These are phyloP conservation scores for Hypoxylon sp. DNA, from an alignment of 2,329 filamentous ascomycete species.

Conservation along the genomic window DNA sequence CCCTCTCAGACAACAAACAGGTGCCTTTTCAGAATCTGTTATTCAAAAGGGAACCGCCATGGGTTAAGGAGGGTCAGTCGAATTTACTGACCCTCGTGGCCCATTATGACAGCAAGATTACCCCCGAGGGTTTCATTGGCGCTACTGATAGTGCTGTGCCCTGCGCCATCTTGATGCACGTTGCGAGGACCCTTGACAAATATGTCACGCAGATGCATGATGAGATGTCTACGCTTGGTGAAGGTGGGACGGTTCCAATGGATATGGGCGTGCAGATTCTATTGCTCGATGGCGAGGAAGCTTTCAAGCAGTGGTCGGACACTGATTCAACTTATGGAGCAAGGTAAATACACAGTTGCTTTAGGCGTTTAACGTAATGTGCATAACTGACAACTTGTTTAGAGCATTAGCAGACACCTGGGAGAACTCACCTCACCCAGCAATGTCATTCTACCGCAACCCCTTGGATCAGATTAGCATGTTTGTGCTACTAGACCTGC, in stretches of 20 bases:
- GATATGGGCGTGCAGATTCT: slow-evolving; percentile 84
- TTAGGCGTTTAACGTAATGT: background rate
- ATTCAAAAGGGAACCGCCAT: slow-evolving; percentile 83
- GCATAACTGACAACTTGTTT: slow-evolving; percentile 12
- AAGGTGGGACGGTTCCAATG: slow-evolving; percentile 69
- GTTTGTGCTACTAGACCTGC: slow-evolving; percentile 82
- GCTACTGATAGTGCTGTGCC: slow-evolving; percentile 88
- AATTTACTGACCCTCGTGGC: slow-evolving; percentile 83
- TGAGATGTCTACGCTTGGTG: slow-evolving; percentile 73
- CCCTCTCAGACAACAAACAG: slow-evolving; percentile 71
- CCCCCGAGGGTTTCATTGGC: slow-evolving; percentile 82
- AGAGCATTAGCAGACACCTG: slow-evolving; percentile 79
- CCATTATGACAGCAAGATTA: slow-evolving; percentile 85
- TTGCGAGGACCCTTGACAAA: slow-evolving; percentile 78
- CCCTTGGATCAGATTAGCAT: slow-evolving; percentile 80
- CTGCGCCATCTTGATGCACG: slow-evolving; percentile 87
- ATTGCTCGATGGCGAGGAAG: slow-evolving; percentile 86
- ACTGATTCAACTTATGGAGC: slow-evolving; percentile 84
- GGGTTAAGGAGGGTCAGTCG: slow-evolving; percentile 77
- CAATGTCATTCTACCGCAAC: slow-evolving; percentile 77
- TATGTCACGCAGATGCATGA: slow-evolving; percentile 82
- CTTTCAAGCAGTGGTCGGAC: slow-evolving; percentile 79
- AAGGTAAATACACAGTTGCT: slow-evolving; percentile 62
- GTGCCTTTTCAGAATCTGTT: slow-evolving; percentile 85
- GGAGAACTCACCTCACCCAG: slow-evolving; percentile 76